A percentile compares a stretch with the other conserved stretches of the same genome.
Conservation (phyloP, 208 protist genomes). For the Leishmania martiniquensis region DNA sequence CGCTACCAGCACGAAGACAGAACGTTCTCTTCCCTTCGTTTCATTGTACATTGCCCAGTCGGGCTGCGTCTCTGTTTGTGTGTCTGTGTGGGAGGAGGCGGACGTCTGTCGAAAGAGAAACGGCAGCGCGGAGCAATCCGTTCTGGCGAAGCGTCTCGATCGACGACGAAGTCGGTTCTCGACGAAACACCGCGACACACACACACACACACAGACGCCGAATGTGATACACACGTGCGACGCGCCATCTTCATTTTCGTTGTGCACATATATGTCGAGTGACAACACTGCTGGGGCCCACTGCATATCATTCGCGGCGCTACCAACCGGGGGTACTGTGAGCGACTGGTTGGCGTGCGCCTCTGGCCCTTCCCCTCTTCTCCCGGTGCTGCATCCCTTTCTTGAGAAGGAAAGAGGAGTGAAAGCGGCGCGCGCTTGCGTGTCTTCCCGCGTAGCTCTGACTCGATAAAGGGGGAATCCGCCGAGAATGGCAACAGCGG, state of each 20-base stretch:
- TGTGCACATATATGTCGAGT: no score
- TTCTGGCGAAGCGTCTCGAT: no score
- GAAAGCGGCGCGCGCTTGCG: no score
- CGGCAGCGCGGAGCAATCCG: not conserved
- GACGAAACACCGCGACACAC: not conserved
- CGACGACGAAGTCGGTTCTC: no score
- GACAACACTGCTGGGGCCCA: not conserved
- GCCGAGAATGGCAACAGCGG: constrained; percentile 39
- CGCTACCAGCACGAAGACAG: not conserved
- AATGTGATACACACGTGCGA: not conserved
- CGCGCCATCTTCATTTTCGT: not conserved
- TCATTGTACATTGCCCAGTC: not conserved
- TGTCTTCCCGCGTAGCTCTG: not conserved
- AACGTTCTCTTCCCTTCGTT: not conserved
- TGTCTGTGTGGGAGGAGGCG: not conserved
- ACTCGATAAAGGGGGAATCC: not conserved
- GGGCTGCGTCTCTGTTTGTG: not conserved
- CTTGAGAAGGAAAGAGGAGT: not conserved
- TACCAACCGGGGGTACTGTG: not conserved
- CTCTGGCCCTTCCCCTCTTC: not conserved
- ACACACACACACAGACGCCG: no score
- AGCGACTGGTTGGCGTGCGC: not conserved
- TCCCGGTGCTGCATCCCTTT: not conserved
- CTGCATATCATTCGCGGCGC: not conserved
- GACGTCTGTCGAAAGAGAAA: not conserved